Base-by-base conservation (phyloP, 352 stramenopile genomes). In the Globisporangium middletonii region DNA sequence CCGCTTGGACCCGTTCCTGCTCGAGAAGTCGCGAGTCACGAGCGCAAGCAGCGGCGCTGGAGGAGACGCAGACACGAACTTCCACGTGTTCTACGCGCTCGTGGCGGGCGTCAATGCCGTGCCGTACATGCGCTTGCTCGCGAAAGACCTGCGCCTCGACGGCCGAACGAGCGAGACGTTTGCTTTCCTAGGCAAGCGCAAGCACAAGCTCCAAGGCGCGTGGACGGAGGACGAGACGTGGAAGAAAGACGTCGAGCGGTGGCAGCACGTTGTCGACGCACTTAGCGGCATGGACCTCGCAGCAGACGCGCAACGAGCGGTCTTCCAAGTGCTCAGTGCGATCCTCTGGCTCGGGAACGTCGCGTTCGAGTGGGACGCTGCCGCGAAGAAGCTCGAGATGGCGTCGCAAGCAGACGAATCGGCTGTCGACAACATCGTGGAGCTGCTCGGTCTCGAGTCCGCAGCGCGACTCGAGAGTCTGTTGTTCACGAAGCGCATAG, bases 261-360 rank as follows among this genome's bases (percentile, higher is more conserved):
- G 80, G 71, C 65, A 83, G 30, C 71, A 83, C 48, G 62, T 91
- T n/a, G 30, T 85, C 26, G 60, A 68, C 46, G 65, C 76, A 1
- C 68, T 90, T 56, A 70, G 74, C 27, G 65, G 64, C 12, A 63
- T 91, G 35, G 65, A 62, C 6, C 48, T 90, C 19, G 58, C 70
- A 3, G 41, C 61, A 19, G 57, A 69, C 33, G 59, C 78, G 30
- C 79, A 83, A 35, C 71, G 76, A 41, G 41, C 68, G 11, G 69
- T 92, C 50, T 89, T 90, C 53, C 67, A 69, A 33, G 57, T 87
- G 18, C 59, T 92, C 16, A 87, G 78, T 58, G 79, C 82, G 15
- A 71, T 89, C 23, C 58, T 92, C 4, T 89, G 81, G 78, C 66
- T 92, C 11, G 79, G 79, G 15, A 92, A 92, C 43, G 58, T 92